Evolutionary conservation across 139 green algal species (phyloP).

Genomic region (Asterochloris sp.): DNA sequence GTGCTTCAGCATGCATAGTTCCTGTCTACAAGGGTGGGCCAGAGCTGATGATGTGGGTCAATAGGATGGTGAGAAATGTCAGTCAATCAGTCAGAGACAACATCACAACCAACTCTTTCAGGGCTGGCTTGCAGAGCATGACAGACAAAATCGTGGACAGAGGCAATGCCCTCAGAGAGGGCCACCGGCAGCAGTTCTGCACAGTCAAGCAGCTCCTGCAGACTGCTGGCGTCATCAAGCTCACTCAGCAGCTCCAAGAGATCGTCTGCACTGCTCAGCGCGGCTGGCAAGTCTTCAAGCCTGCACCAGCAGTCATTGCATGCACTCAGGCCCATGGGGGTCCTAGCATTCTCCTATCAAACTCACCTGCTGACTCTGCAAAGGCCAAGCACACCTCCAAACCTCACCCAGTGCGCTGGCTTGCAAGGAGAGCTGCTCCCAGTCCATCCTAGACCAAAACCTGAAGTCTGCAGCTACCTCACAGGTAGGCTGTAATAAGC

Average conservation of each 20-base stretch:
- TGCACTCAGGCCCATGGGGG: not conserved
- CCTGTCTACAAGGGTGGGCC: too few relatives aligned
- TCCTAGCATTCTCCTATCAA: not conserved
- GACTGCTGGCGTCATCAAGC: not conserved
- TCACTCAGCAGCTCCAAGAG: not conserved
- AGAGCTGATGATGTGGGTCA: not conserved
- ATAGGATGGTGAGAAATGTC: not conserved
- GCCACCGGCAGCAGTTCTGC: not conserved
- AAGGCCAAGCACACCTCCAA: too few relatives aligned
- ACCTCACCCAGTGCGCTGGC: too few relatives aligned
- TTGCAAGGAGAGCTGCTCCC: too few relatives aligned
- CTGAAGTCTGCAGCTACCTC: too few relatives aligned
- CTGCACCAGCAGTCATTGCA: not conserved
- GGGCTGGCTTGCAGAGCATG: too few relatives aligned
- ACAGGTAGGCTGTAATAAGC: too few relatives aligned
- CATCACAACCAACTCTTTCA: not conserved
- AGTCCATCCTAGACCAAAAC: too few relatives aligned
- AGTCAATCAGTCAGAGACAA: not conserved
- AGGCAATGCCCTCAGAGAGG: not conserved
- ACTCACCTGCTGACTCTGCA: not conserved
- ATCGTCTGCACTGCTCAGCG: conserved; percentile 1
- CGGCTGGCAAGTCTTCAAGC: conserved; percentile 8
- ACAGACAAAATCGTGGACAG: not conserved
- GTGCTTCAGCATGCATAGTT: too few relatives aligned
- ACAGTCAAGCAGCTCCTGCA: not conserved